Conservation (phyloP, 1,139 yeast genomes). For the Pichia sp. region DNA sequence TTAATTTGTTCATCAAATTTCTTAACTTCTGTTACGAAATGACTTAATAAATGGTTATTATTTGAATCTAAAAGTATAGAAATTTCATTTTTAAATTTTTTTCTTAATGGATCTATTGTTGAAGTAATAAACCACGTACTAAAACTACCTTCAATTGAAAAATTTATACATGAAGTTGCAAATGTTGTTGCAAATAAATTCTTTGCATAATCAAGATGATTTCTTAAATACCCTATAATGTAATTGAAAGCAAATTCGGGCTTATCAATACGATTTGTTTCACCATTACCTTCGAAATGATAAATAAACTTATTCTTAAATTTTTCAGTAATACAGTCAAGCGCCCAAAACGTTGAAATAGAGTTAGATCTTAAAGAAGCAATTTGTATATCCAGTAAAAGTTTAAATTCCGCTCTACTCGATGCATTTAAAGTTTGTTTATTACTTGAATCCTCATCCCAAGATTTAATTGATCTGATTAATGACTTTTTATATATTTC, state of each 20-base stretch:
- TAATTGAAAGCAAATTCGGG: constrained; percentile 78
- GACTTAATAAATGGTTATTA: constrained; percentile 49
- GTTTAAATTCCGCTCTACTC: constrained; percentile 1
- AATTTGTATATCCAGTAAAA: constrained; percentile 9
- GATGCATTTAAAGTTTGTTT: neutral
- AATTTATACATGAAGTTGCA: constrained; percentile 17
- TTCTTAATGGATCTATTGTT: constrained; percentile 44
- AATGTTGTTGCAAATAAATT: constrained; percentile 18
- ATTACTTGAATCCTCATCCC: constrained; percentile 7
- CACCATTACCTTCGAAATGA: constrained; percentile 60
- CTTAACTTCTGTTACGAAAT: constrained; percentile 53
- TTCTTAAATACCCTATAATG: constrained; percentile 45
- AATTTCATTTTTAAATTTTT: constrained; percentile 38
- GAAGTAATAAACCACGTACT: constrained; percentile 49
- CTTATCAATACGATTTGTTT: constrained; percentile 64
- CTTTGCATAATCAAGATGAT: constrained; percentile 35
- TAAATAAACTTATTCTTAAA: constrained; percentile 59
- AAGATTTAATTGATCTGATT: neutral
- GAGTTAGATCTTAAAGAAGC: neutral
- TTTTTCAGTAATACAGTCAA: constrained; percentile 24
- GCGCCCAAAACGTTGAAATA: constrained; percentile 15
- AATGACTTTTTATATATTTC: neutral
- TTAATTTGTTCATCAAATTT: constrained; percentile 53
- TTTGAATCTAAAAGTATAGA: constrained; percentile 2
- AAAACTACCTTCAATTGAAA: constrained; percentile 28